phyloP scores from a whole-genome alignment of 345 rosid genomes.

The Moricandia arvensis region DNA sequence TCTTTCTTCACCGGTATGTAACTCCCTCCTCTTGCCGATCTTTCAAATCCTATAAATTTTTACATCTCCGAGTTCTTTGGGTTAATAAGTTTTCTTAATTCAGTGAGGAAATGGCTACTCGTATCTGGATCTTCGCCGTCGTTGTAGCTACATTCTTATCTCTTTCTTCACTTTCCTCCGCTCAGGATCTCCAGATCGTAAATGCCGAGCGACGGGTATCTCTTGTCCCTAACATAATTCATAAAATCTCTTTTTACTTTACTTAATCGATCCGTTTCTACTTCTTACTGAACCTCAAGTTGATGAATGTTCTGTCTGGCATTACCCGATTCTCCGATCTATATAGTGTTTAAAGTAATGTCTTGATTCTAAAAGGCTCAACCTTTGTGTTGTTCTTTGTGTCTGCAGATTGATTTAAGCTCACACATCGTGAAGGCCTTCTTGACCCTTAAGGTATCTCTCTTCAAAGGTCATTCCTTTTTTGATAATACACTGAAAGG shows the following conservation, averaged over 20 bases:
- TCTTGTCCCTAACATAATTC: conserved; percentile 7
- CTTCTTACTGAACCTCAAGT: not conserved
- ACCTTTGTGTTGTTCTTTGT: conserved; percentile 20
- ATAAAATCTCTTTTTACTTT: not conserved
- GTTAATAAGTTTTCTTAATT: conserved; percentile 1
- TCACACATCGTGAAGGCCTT: conserved; percentile 81
- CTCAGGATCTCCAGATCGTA: conserved; percentile 63
- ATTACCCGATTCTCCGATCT: conserved; percentile 13
- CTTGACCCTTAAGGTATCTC: conserved; percentile 82
- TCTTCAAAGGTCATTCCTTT: not conserved
- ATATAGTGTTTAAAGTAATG: not conserved
- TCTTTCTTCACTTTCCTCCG: conserved; percentile 38
- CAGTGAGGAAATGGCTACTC: conserved; percentile 49
- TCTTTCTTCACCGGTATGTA: not conserved
- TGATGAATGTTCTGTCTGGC: not conserved
- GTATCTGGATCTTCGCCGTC: conserved; percentile 42
- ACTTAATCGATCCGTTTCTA: not conserved
- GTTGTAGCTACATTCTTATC: conserved; percentile 39
- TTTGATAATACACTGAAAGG: not conserved
- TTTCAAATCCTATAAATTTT: not conserved
- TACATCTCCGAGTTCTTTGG: conserved; percentile 15
- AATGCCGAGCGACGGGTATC: conserved; percentile 90
- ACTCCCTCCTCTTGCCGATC: conserved; percentile 4
- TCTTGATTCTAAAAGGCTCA: not conserved
- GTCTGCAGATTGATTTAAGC: conserved; percentile 84